Evolutionary conservation across 1,284 basidiomycete genomes (phyloP).

Genomic region (Peniophora sp.): DNA sequence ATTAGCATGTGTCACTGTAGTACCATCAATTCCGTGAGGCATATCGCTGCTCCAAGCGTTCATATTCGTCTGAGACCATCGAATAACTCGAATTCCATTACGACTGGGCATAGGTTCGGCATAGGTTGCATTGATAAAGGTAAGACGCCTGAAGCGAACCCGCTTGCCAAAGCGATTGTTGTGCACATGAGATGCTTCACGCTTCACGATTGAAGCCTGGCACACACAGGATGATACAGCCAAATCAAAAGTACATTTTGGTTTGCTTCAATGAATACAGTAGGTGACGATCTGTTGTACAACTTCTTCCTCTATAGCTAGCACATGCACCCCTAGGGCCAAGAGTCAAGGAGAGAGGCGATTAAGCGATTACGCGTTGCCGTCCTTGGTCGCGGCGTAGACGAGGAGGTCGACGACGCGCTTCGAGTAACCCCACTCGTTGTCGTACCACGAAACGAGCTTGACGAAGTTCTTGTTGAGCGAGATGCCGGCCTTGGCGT

Average conservation of each 20-base stretch:
- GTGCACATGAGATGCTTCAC: too few species aligned
- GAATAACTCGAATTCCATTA: too few species aligned
- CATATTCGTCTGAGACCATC: too few species aligned
- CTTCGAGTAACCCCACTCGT: slow-evolving; percentile 95
- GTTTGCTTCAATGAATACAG: not conserved
- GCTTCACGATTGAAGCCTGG: too few species aligned
- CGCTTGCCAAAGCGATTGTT: too few species aligned
- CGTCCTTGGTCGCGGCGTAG: slow-evolving; percentile 75
- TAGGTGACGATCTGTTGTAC: too few species aligned
- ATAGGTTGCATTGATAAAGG: too few species aligned
- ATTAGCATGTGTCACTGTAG: too few species aligned
- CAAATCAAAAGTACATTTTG: not conserved
- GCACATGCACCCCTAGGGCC: not conserved
- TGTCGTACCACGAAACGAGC: slow-evolving; percentile 94
- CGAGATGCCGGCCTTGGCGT: slow-evolving; percentile 89
- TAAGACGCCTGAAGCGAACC: too few species aligned
- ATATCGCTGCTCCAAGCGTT: too few species aligned
- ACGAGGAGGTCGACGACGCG: slow-evolving; percentile 90
- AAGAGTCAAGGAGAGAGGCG: not conserved
- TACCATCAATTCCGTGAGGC: too few species aligned
- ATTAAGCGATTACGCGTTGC: slow-evolving; percentile 18
- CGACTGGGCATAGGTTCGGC: too few species aligned
- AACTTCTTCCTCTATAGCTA: not conserved
- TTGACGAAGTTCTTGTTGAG: slow-evolving; percentile 95
- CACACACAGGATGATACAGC: not conserved